Evolutionary conservation across 139 green algal species (phyloP).

Genomic region (Micractinium conductrix): DNA sequence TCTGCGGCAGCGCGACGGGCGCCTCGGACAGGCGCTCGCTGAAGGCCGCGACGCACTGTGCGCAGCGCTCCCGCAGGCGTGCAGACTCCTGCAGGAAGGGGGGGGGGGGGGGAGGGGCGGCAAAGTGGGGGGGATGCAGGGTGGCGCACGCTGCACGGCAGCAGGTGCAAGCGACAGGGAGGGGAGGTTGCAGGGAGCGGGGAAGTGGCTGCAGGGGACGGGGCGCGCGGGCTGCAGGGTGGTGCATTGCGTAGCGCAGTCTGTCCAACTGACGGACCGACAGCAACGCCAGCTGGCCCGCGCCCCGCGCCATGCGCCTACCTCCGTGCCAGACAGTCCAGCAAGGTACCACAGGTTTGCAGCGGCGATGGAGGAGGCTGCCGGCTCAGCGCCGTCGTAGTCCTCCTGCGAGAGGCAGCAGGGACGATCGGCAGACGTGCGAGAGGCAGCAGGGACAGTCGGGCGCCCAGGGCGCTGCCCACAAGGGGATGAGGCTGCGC

Average conservation of each 20-base stretch:
- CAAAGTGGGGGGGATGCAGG: no score
- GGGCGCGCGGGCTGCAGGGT: no score
- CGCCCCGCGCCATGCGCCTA: neutral
- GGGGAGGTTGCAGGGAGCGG: no score
- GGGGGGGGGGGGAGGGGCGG: no score
- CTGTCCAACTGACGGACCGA: no score
- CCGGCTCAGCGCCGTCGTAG: constrained; percentile 90
- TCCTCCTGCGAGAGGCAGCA: constrained; percentile 83
- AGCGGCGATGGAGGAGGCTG: constrained; percentile 73
- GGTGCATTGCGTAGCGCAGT: no score
- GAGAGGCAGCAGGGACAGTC: no score
- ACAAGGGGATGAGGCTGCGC: no score
- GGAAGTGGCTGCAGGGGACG: neutral
- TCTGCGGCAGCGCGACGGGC: constrained; percentile 77
- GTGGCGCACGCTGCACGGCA: neutral
- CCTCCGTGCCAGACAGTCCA: constrained; percentile 33
- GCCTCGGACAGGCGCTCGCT: constrained; percentile 55
- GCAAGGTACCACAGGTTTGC: constrained; percentile 76
- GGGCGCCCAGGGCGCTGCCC: no score
- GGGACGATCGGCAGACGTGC: neutral
- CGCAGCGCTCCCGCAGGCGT: constrained; percentile 18
- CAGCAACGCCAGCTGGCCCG: no score
- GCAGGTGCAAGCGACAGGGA: neutral
- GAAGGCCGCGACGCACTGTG: constrained; percentile 54
- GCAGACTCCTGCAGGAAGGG: constrained; percentile 4